Evolutionary conservation across 2,329 filamentous ascomycete genomes (phyloP).

Genomic region (Penicillium sp.): DNA sequence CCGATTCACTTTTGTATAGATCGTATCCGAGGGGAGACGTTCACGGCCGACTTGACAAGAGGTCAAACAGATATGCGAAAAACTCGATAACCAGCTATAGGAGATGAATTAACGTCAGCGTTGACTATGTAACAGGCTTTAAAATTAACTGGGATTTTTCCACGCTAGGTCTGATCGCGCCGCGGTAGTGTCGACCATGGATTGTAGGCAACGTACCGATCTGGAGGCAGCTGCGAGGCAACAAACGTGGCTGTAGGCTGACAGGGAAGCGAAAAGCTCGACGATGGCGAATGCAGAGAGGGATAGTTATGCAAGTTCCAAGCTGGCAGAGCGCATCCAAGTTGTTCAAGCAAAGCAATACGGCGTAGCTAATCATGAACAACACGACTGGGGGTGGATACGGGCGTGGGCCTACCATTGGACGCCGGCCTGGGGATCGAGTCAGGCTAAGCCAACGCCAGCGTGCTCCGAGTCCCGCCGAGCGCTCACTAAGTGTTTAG

Average conservation of each 20-base stretch:
- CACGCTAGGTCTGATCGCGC: constrained; percentile 8
- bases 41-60: too few species aligned
- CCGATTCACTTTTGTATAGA: background rate
- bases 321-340: too few species aligned
- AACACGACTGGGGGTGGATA: too few species aligned
- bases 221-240: background rate
- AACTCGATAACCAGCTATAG: background rate
- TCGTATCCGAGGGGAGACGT: background rate
- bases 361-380: too few species aligned
- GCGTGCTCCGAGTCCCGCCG: too few species aligned
- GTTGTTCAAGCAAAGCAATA: too few species aligned
- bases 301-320: too few species aligned
- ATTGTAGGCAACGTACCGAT: background rate
- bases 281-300: background rate
- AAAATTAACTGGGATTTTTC: background rate
- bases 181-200: constrained; percentile 8
- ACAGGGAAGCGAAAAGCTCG: background rate
- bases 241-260: background rate
- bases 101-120: background rate
- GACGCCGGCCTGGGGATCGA: too few species aligned
- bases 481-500: too few species aligned
- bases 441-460: too few species aligned
- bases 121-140: background rate
- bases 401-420: too few species aligned
- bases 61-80: background rate